Evolutionary conservation across 768 basidiomycete genomes (phyloP), one percentile per base, ranked within the genome.

Genomic region (Psilocybe azurescens): DNA sequence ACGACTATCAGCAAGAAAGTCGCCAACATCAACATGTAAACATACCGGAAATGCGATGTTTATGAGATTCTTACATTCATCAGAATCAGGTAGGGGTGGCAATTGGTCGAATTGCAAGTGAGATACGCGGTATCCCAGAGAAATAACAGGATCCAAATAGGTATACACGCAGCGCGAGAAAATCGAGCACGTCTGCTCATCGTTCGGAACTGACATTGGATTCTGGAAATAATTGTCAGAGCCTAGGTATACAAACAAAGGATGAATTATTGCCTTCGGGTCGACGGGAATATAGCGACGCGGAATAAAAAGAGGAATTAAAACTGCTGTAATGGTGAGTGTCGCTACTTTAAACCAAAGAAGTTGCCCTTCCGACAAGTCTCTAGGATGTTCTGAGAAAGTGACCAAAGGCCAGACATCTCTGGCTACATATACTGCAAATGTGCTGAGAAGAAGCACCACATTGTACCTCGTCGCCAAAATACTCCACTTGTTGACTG

Each of bases 11-110:
- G 20, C 36, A 7, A 55, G 59, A 24, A 46, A 41, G 30, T 47
- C 20, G 30, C 67, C 13, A 39, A 29, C 18, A 3, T 8, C 11
- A 13, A 29, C 1, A 66, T 73, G 72, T 33, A 70, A 70, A 57
- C 61, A 24, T 52, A 66, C 65, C 16, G 36, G 24, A 39, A 56
- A 71, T 9, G 62, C 53, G 16, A 46, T 59, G 14, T 56, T 55
- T 18, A 68, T 68, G 14, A 74, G 39, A 63, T 65, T n/a, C 16
- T 66, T 61, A 2, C 67, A 64, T 55, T 62, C 52, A 60, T 89
- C 89, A 61, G 84, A 83, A 58, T 88, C 86, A 3, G 84, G 83
- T 75, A 89, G 80, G 1, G 84, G 85, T 8, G 87, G 87, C 47
- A 88, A 72, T 51, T 85, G 66, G 51, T 88, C 85, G 46, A 74